Conservation (phyloP, 2,329 filamentous ascomycete species). For the Cercospora brassicicola region DNA sequence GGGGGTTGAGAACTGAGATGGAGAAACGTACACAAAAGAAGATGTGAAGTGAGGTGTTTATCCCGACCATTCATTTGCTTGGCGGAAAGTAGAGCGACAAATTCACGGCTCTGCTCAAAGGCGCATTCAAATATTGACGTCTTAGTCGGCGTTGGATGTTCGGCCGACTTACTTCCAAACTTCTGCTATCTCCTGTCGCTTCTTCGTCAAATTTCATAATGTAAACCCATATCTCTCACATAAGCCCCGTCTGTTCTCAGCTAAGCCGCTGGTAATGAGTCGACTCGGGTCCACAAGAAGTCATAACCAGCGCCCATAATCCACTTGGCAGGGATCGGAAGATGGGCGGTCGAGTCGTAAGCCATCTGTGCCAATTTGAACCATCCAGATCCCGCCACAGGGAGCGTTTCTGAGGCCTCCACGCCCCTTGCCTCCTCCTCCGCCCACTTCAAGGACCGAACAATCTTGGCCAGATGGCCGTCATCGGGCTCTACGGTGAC, state of each 20-base stretch:
- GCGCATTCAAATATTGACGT: background rate
- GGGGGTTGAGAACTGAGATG: background rate
- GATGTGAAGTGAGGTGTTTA: background rate
- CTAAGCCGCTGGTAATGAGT: background rate
- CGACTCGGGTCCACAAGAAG: background rate
- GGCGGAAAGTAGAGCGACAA: background rate
- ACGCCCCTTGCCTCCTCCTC: slow-evolving; percentile 1
- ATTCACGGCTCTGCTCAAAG: background rate
- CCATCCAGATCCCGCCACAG: background rate
- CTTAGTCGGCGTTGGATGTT: background rate
- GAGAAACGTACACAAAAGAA: background rate
- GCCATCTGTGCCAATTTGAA: slow-evolving; percentile 1
- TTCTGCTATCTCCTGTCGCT: background rate
- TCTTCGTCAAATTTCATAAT: background rate
- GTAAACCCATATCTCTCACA: background rate
- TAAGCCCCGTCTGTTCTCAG: background rate
- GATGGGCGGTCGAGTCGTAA: background rate
- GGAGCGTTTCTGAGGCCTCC: background rate
- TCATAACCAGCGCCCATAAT: background rate
- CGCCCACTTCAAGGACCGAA: background rate
- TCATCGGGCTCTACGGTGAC: background rate
- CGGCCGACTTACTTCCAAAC: background rate
- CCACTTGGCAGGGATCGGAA: background rate
- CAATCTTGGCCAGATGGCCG: background rate
- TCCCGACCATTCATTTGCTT: background rate